Evolutionary conservation across 2,329 filamentous ascomycete species (phyloP), one percentile per base, ranked within the genome.

Genomic region (Colletotrichum theobromicola): DNA sequence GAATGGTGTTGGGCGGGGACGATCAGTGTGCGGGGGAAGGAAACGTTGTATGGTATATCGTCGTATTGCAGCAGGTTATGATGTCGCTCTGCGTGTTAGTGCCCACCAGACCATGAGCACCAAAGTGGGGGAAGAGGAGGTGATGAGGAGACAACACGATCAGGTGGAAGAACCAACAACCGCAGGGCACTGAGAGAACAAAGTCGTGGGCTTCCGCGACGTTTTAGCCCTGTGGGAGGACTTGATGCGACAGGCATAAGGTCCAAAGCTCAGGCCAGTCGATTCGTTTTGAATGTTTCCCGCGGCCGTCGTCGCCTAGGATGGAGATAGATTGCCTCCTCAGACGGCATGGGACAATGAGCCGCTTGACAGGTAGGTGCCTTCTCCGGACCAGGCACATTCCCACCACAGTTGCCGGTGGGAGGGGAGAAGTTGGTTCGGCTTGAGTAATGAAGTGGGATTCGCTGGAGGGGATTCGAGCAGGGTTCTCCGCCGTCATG

Each of bases 401-500:
- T 35, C 42, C 16, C 16, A 57, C 53, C 60, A 53, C 21, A 13
- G 28, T 57, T 50, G 60, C 60, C 58, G 28, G 46, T 28, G 34
- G 28, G 35, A 37, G 67, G 35, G n/a, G 30, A 60, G 28, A 50
- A 53, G 62, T 53, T 26, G 28, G 42, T 30, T 21, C 18, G 62
- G 28, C 37, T 57, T 53, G 26, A 70, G 66, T 57, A 50, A 64
- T 58, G 34, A 37, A 34, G 8, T 7, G 24, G 37, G 30, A 35
- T 60, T 26, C 34, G 34, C 26, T 50, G 35, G 46, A 24, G 26
- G 26, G 46, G 21, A 58, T 26, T 8, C 2, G 28, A 46, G 68
- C 46, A 72, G 68, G 68, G 63, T 75, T 75, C 72, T 64, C 72
- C 63, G 72, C 55, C 63, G 62, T 72, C 5, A 58, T 74, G 72